Base-by-base conservation (phyloP, 1,139 yeast species). In the Debaryomyces subglobosus region DNA sequence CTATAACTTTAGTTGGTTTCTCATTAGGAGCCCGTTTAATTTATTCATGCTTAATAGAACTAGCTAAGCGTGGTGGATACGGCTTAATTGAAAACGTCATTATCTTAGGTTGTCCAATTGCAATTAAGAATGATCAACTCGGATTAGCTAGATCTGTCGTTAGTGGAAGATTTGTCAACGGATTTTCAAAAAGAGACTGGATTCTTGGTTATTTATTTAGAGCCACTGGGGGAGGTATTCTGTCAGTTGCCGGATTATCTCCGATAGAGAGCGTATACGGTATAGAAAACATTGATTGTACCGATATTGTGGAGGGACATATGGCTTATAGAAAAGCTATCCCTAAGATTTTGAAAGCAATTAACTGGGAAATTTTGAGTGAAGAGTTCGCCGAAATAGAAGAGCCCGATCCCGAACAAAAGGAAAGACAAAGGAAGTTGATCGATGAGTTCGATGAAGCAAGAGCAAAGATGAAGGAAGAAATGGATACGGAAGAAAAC, bases 321-420 rank as follows among this genome's bases (percentile, higher is more conserved):
- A 90, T 95, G 97, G 89, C 89, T 5, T 95, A 95, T 67, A 87
- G 99, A 72, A 87, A 86, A 54, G 92, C 91, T 10, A 90, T 95
- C 77, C 99, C 99, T 0, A 82, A 81, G 57, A 76, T 95, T 45
- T 67, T 95, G 55, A 79, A 80, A 54, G 68, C 70, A 44, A 63
- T 89, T 39, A 91, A 89, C 8, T 89, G 96, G 85, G 88, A 89
- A 52, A 89, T 94, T 2, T 67, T 91, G 44, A 83, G 88, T 55
- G 99, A 94, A 54, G 96, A 92, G 63, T 94, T 95, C 64, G 86
- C 89, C 13, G 99, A 95, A 67, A 92, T 95, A 55, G 98, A 92
- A 62, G 97, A 94, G 60, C 96, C 97, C 0, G 97, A 94, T 65
- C 91, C 96, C 2, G 97, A 89, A 56, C 85, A 86, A 61, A 81